A percentile compares a stretch with the other conserved stretches of the same genome.
phyloP scores from a whole-genome alignment of 495 filamentous ascomycete species.

The Podospora tetraspora region DNA sequence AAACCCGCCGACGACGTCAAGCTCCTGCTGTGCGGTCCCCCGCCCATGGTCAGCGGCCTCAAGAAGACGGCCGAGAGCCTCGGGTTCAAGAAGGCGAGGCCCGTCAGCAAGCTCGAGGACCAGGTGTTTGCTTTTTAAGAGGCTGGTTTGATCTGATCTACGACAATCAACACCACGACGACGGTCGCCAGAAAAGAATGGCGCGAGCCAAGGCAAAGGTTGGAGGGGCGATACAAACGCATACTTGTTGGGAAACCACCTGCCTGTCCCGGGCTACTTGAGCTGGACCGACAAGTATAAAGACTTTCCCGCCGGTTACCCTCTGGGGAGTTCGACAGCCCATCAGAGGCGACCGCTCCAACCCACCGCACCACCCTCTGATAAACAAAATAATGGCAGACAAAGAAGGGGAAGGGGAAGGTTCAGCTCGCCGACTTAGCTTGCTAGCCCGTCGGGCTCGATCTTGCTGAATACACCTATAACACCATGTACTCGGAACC shows the following conservation, averaged over 20 bases:
- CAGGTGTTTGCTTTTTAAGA: slow-evolving; percentile 95
- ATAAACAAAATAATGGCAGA: not conserved
- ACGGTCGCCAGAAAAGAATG: not conserved
- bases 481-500: not conserved
- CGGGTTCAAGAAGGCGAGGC: slow-evolving; percentile 83
- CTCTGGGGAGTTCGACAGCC: not conserved
- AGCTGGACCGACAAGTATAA: too few relatives aligned
- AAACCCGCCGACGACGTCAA: slow-evolving; percentile 83
- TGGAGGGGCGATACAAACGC: not conserved
- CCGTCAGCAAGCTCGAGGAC: slow-evolving; percentile 94
- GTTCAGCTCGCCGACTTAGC: not conserved
- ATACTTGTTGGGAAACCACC: not conserved
- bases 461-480: not conserved
- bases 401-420: not conserved
- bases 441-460: not conserved
- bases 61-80: slow-evolving; percentile 90
- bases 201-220: not conserved
- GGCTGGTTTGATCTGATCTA: not conserved
- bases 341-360: not conserved
- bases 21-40: slow-evolving; percentile 92
- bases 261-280: too few relatives aligned
- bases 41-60: slow-evolving; percentile 93
- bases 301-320: not conserved
- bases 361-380: not conserved
- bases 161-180: not conserved